Evolutionary conservation across 2,329 filamentous ascomycete species (phyloP).

Genomic region (Alternaria sp.): DNA sequence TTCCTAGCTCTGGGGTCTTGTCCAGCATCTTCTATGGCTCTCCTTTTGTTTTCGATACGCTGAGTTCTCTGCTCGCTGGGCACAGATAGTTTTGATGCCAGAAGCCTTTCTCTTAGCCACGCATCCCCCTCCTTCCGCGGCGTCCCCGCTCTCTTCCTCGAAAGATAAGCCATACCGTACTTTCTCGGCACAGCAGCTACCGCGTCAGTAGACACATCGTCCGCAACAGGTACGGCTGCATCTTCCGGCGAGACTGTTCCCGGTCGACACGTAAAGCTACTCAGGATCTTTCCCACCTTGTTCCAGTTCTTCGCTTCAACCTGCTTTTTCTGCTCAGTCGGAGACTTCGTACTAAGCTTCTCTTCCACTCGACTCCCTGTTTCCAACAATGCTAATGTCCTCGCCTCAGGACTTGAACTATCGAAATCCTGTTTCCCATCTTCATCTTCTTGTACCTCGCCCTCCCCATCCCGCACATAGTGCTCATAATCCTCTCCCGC

Average conservation of each 20-base stretch:
- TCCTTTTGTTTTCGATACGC: neutral
- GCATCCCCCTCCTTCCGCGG: neutral
- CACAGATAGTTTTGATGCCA: neutral
- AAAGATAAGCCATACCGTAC: slow-evolving; percentile 5
- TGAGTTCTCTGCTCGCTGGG: neutral
- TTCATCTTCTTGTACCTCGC: neutral
- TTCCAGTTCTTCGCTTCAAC: neutral
- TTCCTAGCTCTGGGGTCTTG: neutral
- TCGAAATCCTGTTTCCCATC: neutral
- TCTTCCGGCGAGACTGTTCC: neutral
- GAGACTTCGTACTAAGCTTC: neutral
- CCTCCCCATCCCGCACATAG: neutral
- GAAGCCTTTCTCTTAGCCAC: neutral
- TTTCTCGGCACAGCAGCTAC: slow-evolving; percentile 1
- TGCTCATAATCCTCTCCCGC: neutral
- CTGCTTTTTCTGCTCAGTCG: neutral
- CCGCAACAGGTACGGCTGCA: neutral
- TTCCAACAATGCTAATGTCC: neutral
- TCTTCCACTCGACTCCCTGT: neutral
- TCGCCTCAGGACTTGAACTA: neutral
- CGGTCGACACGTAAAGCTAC: slow-evolving; percentile 7
- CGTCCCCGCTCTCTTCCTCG: neutral
- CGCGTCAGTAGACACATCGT: neutral
- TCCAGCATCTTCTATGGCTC: neutral
- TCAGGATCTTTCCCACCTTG: neutral